These are phyloP conservation scores for Aspergillus mulundensis DNA, from an alignment of 495 filamentous ascomycete genomes.

Conservation along the genomic window DNA sequence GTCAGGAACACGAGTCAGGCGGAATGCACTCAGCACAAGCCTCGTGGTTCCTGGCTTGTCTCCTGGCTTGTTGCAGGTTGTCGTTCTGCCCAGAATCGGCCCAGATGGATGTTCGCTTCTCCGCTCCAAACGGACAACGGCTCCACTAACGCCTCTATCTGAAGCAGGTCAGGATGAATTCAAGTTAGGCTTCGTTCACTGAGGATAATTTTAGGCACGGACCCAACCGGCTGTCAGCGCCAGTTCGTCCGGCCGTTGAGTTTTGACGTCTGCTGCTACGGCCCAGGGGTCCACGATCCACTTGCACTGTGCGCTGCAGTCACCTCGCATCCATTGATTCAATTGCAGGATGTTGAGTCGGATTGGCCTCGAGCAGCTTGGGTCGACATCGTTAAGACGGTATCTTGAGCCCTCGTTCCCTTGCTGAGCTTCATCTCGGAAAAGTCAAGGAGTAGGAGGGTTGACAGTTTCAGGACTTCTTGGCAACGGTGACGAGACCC, in stretches of 20 bases:
- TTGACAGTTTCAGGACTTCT: background rate
- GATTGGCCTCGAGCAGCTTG: too few relatives aligned
- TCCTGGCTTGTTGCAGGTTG: background rate
- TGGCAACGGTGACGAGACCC: background rate
- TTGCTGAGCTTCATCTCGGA: too few relatives aligned
- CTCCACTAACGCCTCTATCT: background rate
- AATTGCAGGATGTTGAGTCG: background rate
- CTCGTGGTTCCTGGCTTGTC: background rate
- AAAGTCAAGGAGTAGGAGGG: background rate
- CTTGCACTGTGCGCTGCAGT: background rate
- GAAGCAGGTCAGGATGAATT: background rate
- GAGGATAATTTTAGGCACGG: background rate
- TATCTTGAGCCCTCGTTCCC: too few relatives aligned
- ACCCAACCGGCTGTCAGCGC: background rate
- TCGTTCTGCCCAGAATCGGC: background rate
- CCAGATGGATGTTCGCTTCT: background rate
- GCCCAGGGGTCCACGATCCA: too few relatives aligned
- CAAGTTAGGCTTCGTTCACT: background rate
- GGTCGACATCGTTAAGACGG: too few relatives aligned
- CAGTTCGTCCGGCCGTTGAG: background rate
- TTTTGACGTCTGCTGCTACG: background rate
- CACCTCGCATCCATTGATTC: background rate
- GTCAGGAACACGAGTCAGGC: background rate
- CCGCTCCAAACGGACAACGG: background rate
- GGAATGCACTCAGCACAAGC: background rate